Base-by-base conservation (phyloP, 2,329 filamentous ascomycete species). In the Trichoderma sp. region DNA sequence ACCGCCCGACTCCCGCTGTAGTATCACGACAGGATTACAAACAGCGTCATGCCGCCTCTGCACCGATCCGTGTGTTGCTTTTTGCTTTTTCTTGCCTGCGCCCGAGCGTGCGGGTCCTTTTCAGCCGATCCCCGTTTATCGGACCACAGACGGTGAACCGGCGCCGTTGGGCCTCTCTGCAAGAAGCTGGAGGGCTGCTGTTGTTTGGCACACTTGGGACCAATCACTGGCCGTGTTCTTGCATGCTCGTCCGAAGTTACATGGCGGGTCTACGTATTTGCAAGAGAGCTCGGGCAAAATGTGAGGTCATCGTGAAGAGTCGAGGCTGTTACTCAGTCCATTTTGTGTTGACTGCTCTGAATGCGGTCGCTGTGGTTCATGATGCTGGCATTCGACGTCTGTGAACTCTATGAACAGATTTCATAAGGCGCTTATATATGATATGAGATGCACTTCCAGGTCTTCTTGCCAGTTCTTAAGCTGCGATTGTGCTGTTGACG, bases 101-200 rank as follows among this genome's bases (percentile, higher is more conserved):
- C 44, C 30, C 21, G 45, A 60, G 39, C 17, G 30, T 26, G 57
- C 57, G 57, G 57, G 57, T 43, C 56, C 39, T 28, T n/a, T 41
- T 7, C 44, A 60, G 44, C 44, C 56, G 56, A 59, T 45, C 56
- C 44, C 26, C 52, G 52, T 56, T 48, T 24, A 50, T 60, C 19
- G 57, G 30, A 50, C 30, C 24, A 41, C 6, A 54, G 51, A 54
- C 52, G n/a, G 34, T 34, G 24, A 24, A 43, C 52, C 52, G 52
- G 52, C 52, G 34, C 52, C 52, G 52, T 56, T 39, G 34, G 52
- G 39, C 19, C 52, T 56, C 39, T 44, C 1, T 9, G 30, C 30
- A 39, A 39, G 34, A 39, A 10, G 34, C 7, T n/a, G n/a, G n/a
- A n/a, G n/a, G n/a, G n/a, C n/a, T 39, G 34, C 34, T 14, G 10